Base-by-base conservation (phyloP, 75 land plant species). In the Sequoiadendron giganteum region DNA sequence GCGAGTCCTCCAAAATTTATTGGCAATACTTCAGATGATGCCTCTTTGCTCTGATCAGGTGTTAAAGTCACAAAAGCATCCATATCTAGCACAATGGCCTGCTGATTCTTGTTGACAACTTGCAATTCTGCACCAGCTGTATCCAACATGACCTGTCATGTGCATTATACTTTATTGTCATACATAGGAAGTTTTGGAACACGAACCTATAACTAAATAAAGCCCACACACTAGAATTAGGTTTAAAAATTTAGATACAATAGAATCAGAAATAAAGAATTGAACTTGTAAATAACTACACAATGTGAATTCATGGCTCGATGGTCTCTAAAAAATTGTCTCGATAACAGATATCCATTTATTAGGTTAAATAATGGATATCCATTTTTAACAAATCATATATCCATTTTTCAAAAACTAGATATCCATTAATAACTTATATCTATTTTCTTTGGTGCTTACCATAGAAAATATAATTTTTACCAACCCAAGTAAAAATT, bases 81-180 rank as follows among this genome's bases (percentile, higher is more conserved):
- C 40, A 89, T 94, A 83, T 93, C 86, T 49, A 97, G 93, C 13
- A 95, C 94, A 86, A 97, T 97, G 3, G 95, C 81, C 3, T 85
- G 76, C 87, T 92, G 93, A 28, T 84, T 90, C 85, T 91, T 92
- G 83, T 96, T 97, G 32, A 97, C 73, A 40, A 96, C 95, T 85
- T 91, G 95, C 85, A 97, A 88, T 89, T 97, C 99, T 16, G 99
- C 97, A 48, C 99, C 99, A 55, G 87, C 89, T n/a, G 96, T 97
- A 86, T 97, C 99, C 16, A 97, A 90, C 99, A 97, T 96, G 56
- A 97, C 91, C 98, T 96, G 94, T 82, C 48, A 47, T 25, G 21
- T 47, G 34, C 30, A 47, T 13, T 47, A 82, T 47, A 45, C 15
- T 10, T 75, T 43, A 82, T 8, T 47, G 47, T 82, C 52, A 47